Base-by-base conservation (phyloP, 2,329 filamentous ascomycete genomes). In the Xylaria sp. region DNA sequence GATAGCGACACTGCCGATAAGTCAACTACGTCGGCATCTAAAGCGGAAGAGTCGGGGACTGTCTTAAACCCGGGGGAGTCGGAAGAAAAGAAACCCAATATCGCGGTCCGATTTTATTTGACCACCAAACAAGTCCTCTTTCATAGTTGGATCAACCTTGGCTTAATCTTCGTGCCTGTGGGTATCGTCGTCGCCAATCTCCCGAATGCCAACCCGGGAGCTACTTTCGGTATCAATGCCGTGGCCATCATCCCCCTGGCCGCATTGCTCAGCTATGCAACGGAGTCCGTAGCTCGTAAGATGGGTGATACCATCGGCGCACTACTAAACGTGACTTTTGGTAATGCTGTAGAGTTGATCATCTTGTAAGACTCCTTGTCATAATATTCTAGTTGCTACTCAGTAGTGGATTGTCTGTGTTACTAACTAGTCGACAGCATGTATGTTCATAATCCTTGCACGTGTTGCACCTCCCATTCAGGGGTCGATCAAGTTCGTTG, bases 331-430 rank as follows among this genome's bases (percentile, higher is more conserved):
- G 89, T 93, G 69, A 93, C 91, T 9, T 93, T 93, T 82, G 91
- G 92, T 73, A 93, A 94, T 78, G 90, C 91, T 25, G 92, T 93
- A 27, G 92, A 94, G 79, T 81, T 94, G 77, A 93, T 94, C 77
- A 93, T 94, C 71, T 93, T 93, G 84, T 87, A 79, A 78, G 84
- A 76, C 51, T 61, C 12, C 21, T 27, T 27, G 13, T 16, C 35
- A 32, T 29, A 35, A 29, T 16, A 16, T 60, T 42, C 4, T 55
- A 1, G 5, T 32, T 35, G 9, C 37, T 42, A 64, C 23, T 61
- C 13, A 25, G 18, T 3, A 23, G 61, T 27, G 3, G 16, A 48
- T 9, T 21, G 27, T 53, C 42, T 63, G 27, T 53, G 47, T 63
- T 60, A 62, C 74, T 76, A 73, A 76, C 70, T 8, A 57, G 18